A percentile compares a stretch with the other conserved stretches of the same genome.
Conservation (phyloP, 2,329 filamentous ascomycete genomes). For the Metarhizium humberi region DNA sequence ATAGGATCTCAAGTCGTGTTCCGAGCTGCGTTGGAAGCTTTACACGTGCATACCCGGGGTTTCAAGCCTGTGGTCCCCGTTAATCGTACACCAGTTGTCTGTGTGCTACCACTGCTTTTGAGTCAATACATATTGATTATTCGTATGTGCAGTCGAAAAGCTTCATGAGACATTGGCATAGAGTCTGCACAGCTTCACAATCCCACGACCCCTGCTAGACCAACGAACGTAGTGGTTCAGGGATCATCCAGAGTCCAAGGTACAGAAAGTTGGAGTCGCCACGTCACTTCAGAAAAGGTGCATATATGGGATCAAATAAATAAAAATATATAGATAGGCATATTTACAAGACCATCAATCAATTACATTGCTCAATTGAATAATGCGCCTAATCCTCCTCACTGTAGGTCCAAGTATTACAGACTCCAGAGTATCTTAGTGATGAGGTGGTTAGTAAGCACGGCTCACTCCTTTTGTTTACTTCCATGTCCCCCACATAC, state of each 20-base stretch:
- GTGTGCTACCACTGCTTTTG: not conserved
- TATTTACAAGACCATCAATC: not conserved
- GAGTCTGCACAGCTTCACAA: too few species aligned
- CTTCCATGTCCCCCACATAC: slow-evolving; percentile 23
- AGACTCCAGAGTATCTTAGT: not conserved
- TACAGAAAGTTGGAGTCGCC: too few species aligned
- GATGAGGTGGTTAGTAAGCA: slow-evolving; percentile 14
- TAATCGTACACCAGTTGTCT: not conserved
- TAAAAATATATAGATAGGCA: not conserved
- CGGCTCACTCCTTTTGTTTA: slow-evolving; percentile 23
- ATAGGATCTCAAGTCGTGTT: not conserved
- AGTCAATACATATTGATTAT: not conserved
- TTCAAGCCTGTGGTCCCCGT: not conserved
- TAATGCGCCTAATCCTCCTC: not conserved
- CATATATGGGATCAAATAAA: not conserved
- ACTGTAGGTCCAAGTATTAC: not conserved
- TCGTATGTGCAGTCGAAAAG: too few species aligned
- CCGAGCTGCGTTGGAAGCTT: not conserved
- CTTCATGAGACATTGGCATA: too few species aligned
- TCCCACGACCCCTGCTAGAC: too few species aligned
- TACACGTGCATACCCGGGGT: not conserved
- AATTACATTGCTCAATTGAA: not conserved
- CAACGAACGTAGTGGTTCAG: too few species aligned
- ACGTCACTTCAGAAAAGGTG: too few species aligned
- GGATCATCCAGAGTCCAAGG: too few species aligned